Conservation (phyloP, 2,329 filamentous ascomycete genomes). For the Parastagonospora nodorum region DNA sequence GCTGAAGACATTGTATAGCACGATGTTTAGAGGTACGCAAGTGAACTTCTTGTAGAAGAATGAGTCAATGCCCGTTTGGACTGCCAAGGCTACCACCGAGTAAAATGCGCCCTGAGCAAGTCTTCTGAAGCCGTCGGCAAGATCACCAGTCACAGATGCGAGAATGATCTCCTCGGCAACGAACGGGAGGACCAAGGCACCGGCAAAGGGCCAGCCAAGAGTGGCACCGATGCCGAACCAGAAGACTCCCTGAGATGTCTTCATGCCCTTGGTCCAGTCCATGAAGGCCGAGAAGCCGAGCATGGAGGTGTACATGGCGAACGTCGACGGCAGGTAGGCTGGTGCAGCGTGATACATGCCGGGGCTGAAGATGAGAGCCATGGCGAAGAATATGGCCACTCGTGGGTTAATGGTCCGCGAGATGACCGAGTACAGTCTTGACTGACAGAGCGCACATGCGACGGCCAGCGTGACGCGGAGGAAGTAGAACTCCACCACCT, state of each 20-base stretch:
- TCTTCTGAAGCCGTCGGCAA: constrained; percentile 65
- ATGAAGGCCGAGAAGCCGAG: constrained; percentile 87
- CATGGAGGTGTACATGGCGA: constrained; percentile 94
- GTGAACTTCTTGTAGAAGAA: constrained; percentile 83
- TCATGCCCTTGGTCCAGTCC: constrained; percentile 81
- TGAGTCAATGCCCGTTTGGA: constrained; percentile 74
- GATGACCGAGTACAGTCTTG: constrained; percentile 77
- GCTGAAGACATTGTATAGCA: constrained; percentile 93
- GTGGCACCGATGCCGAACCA: constrained; percentile 88
- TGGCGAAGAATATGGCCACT: constrained; percentile 76
- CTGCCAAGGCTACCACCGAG: constrained; percentile 67
- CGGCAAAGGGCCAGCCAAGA: constrained; percentile 93
- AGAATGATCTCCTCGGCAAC: constrained; percentile 74
- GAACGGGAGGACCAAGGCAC: constrained; percentile 80
- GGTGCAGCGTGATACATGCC: constrained; percentile 93
- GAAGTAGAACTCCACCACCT: constrained; percentile 78
- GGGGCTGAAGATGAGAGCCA: constrained; percentile 72
- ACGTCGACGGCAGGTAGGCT: constrained; percentile 88
- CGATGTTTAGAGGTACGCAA: constrained; percentile 87
- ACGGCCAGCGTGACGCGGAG: constrained; percentile 77
- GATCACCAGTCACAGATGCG: constrained; percentile 57
- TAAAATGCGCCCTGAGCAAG: constrained; percentile 70
- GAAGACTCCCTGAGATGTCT: constrained; percentile 81
- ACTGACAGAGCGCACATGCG: constrained; percentile 80
- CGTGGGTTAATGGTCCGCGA: constrained; percentile 77